phyloP scores from a whole-genome alignment of 495 filamentous ascomycete genomes.

The Physcia stellaris region DNA sequence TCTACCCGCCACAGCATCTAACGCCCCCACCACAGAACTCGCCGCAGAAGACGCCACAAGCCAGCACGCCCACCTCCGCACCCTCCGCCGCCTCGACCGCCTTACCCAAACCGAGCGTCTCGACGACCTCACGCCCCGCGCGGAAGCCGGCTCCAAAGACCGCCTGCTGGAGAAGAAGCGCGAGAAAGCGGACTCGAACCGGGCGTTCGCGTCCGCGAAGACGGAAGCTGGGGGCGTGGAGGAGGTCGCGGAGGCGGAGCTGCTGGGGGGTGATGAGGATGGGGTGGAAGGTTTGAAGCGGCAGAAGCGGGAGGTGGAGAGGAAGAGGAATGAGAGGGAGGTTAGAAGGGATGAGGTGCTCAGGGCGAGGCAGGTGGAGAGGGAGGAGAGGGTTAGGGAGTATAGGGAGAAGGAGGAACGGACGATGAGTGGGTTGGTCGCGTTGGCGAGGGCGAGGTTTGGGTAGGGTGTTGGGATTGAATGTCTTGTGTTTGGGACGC shows the following conservation, averaged over 20 bases:
- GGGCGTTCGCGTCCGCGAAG: constrained; percentile 26
- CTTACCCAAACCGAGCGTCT: constrained; percentile 44
- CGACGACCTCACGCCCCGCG: constrained; percentile 72
- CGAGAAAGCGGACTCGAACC: constrained; percentile 37
- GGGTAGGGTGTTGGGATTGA: constrained; percentile 6
- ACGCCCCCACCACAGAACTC: constrained; percentile 27
- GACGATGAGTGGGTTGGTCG: constrained; percentile 16
- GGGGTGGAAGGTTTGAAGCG: constrained; percentile 14
- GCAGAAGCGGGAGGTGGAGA: constrained; percentile 14
- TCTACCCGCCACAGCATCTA: background rate
- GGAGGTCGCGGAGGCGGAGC: constrained; percentile 14
- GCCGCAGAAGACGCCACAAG: constrained; percentile 38
- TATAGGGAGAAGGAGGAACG: constrained; percentile 17
- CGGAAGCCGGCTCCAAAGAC: constrained; percentile 74
- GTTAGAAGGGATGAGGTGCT: constrained; percentile 15
- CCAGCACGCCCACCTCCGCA: constrained; percentile 39
- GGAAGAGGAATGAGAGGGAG: constrained; percentile 18
- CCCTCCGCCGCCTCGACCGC: constrained; percentile 48
- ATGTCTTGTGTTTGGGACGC: background rate
- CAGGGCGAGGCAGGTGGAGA: constrained; percentile 14
- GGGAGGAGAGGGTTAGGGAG: constrained; percentile 14
- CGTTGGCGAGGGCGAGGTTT: constrained; percentile 17
- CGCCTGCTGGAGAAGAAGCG: constrained; percentile 73
- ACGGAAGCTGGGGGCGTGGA: constrained; percentile 11
- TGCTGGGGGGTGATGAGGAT: constrained; percentile 13